Evolutionary conservation across 2,329 filamentous ascomycete genomes (phyloP).

Genomic region (Furcasterigmium furcatum): DNA sequence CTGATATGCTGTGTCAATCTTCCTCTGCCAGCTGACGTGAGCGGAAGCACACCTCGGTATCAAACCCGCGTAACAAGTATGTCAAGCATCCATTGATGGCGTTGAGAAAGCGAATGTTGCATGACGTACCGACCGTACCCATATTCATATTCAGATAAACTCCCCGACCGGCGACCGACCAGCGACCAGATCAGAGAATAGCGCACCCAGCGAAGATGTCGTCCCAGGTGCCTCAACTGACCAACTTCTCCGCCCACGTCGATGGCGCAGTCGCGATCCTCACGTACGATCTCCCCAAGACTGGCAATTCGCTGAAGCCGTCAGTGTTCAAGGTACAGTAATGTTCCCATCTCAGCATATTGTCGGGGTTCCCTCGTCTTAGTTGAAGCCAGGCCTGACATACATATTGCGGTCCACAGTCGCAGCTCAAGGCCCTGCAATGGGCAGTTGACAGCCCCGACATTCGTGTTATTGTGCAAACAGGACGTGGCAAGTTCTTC

Average conservation of each 20-base stretch:
- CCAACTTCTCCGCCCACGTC: not conserved
- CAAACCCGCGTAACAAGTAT: too few species aligned
- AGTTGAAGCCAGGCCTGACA: too few species aligned
- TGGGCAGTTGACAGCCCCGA: conserved; percentile 1
- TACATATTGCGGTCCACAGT: conserved; percentile 1
- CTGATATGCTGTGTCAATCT: too few species aligned
- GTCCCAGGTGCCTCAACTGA: not conserved
- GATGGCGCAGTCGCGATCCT: conserved; percentile 2
- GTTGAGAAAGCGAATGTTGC: too few species aligned
- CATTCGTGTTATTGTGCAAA: conserved; percentile 3
- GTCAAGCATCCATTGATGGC: too few species aligned
- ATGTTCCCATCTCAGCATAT: not conserved
- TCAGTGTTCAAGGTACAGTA: conserved; percentile 3
- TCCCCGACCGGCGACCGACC: too few species aligned
- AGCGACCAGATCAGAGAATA: too few species aligned
- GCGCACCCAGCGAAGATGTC: not conserved
- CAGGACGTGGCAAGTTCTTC: conserved; percentile 6
- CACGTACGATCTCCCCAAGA: conserved; percentile 1
- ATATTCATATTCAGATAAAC: too few species aligned
- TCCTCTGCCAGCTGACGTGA: too few species aligned
- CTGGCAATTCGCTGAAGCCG: conserved; percentile 2
- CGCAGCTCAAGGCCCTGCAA: not conserved
- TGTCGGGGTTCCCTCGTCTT: too few species aligned
- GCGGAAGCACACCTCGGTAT: too few species aligned
- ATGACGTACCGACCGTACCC: too few species aligned